phyloP scores from a whole-genome alignment of 192 early-diverging fungal genomes.

The Umbelopsis ramanniana region DNA sequence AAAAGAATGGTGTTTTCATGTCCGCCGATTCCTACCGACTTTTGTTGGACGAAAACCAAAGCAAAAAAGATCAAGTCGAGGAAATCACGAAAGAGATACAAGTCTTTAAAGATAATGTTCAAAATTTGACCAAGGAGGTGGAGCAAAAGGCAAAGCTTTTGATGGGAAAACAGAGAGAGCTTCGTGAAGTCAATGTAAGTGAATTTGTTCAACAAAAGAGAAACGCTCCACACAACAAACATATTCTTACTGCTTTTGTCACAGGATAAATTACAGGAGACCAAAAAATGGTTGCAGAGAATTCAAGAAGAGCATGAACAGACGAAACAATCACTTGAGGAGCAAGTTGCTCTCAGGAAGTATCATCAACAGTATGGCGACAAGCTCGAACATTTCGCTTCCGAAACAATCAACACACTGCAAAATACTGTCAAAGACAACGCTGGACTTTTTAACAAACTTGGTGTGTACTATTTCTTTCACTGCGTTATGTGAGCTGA shows the following conservation, averaged over 20 bases:
- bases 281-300: constrained; percentile 33
- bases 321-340: constrained; percentile 36
- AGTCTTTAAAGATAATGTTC: constrained; percentile 36
- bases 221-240: too few species aligned
- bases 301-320: constrained; percentile 26
- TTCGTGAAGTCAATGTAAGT: constrained; percentile 30
- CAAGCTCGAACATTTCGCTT: constrained; percentile 42
- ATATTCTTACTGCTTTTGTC: background rate
- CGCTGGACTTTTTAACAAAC: constrained; percentile 33
- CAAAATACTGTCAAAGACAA: constrained; percentile 38
- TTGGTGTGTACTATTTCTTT: constrained; percentile 32
- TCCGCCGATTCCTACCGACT: constrained; percentile 65
- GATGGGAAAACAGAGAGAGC: constrained; percentile 35
- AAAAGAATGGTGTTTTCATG: constrained; percentile 85
- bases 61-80: constrained; percentile 48
- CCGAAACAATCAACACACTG: constrained; percentile 39
- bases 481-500: too few species aligned
- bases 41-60: constrained; percentile 54
- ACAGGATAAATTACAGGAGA: constrained; percentile 36
- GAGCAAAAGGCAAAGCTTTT: constrained; percentile 38
- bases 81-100: constrained; percentile 40
- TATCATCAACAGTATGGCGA: constrained; percentile 55
- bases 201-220: background rate
- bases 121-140: constrained; percentile 44
- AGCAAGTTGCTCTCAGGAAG: constrained; percentile 43